Conservation (phyloP, 257 asterid species). For the Capsicum rhomboideum region DNA sequence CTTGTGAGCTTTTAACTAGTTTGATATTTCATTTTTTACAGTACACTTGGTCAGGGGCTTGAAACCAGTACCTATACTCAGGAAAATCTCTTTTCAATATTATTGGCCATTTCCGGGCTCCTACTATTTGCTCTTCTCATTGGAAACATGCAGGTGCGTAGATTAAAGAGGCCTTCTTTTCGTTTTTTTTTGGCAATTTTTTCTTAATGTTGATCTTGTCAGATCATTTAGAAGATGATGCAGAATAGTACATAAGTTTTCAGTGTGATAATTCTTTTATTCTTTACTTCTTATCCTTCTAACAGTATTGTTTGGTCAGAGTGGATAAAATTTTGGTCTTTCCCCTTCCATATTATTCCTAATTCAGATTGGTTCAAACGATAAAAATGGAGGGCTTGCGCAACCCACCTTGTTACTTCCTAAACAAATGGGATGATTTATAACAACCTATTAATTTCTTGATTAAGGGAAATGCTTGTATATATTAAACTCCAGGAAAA, state of each 20-base stretch:
- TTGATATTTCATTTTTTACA: constrained; percentile 17
- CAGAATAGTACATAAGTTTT: neutral
- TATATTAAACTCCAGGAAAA: neutral
- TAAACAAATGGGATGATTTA: neutral
- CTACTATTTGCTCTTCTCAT: constrained; percentile 90
- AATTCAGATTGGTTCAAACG: neutral
- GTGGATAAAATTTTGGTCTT: neutral
- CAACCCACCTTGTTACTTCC: neutral
- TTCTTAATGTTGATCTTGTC: neutral
- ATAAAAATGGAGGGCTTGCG: neutral
- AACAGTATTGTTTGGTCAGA: neutral
- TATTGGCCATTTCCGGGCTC: constrained; percentile 73
- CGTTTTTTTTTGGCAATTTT: neutral
- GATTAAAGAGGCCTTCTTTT: neutral
- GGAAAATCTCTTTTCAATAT: constrained; percentile 77
- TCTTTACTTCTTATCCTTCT: neutral
- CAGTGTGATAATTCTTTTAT: neutral
- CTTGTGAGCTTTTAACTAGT: neutral
- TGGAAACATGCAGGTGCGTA: constrained; percentile 95
- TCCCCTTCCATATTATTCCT: neutral
- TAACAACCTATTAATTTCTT: neutral
- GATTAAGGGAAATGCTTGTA: neutral
- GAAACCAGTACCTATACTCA: constrained; percentile 81
- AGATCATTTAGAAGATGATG: neutral
- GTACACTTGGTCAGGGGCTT: constrained; percentile 98